A percentile compares a stretch with the other conserved stretches of the same genome.
Evolutionary conservation across 257 asterid genomes (phyloP).

Genomic region (Striga asiatica): DNA sequence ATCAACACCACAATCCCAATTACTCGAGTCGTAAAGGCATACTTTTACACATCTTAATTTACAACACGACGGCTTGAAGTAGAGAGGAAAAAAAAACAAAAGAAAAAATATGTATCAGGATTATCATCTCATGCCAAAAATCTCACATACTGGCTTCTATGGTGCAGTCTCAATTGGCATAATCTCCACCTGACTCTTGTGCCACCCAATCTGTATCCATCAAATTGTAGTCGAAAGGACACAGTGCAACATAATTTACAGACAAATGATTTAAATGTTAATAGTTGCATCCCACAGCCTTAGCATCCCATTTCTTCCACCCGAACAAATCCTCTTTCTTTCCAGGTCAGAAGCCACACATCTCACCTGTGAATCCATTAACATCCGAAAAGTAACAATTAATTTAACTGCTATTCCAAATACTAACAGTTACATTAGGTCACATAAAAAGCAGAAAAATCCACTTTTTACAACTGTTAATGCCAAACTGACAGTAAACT

Average conservation of each 20-base stretch:
- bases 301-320: conserved; percentile 88
- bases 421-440: background rate
- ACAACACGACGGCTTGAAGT: too few species aligned
- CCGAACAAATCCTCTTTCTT: conserved; percentile 84
- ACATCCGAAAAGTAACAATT: background rate
- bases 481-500: background rate
- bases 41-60: too few species aligned
- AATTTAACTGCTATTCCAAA: background rate
- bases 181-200: background rate
- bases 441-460: background rate
- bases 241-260: background rate
- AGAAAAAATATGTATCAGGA: too few species aligned
- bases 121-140: background rate
- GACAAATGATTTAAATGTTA: conserved; percentile 37
- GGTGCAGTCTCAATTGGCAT: too few species aligned
- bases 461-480: background rate
- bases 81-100: too few species aligned
- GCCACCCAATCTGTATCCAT: background rate
- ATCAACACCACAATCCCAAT: too few species aligned
- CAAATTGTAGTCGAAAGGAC: background rate
- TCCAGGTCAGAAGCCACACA: conserved; percentile 84
- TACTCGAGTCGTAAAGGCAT: too few species aligned
- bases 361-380: conserved; percentile 90
- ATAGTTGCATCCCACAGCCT: conserved; percentile 98
- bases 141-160: background rate